Evolutionary conservation across 495 filamentous ascomycete genomes (phyloP).

Genomic region (Penicillium cosmopolitanum): DNA sequence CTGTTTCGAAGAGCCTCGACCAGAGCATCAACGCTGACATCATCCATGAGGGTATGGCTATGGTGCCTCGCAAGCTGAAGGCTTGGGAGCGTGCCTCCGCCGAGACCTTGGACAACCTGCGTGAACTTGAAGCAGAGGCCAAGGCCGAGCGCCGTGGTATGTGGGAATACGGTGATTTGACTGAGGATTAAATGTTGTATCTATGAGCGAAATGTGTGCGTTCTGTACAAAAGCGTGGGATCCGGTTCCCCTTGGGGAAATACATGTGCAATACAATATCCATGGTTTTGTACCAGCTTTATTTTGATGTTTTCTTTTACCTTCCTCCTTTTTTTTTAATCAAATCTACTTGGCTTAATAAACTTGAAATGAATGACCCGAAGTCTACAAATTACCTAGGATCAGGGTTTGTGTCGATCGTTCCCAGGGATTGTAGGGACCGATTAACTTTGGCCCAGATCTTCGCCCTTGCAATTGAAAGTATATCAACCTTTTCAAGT

Average conservation of each 20-base stretch:
- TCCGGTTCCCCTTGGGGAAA: slow-evolving; percentile 7
- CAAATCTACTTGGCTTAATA: neutral
- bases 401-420: slow-evolving; percentile 3
- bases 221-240: slow-evolving; percentile 27
- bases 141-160: slow-evolving; percentile 79
- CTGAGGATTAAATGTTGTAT: slow-evolving; percentile 66
- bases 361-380: neutral
- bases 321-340: neutral
- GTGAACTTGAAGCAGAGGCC: slow-evolving; percentile 70
- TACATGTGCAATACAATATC: slow-evolving; percentile 16
- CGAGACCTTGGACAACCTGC: slow-evolving; percentile 68
- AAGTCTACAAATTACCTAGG: neutral
- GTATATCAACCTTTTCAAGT: neutral
- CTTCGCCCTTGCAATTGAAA: neutral
- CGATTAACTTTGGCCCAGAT: slow-evolving; percentile 8
- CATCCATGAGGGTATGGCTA: slow-evolving; percentile 78
- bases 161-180: slow-evolving; percentile 98
- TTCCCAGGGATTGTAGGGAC: neutral
- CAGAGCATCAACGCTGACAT: slow-evolving; percentile 88
- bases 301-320: neutral
- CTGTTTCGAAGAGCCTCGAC: slow-evolving; percentile 58
- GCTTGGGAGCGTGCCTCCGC: slow-evolving; percentile 80
- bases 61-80: slow-evolving; percentile 88
- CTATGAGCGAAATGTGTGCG: slow-evolving; percentile 21
- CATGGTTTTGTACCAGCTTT: slow-evolving; percentile 6